Evolutionary conservation across 257 asterid species (phyloP).

Genomic region (Rauvolfia tetraphylla): DNA sequence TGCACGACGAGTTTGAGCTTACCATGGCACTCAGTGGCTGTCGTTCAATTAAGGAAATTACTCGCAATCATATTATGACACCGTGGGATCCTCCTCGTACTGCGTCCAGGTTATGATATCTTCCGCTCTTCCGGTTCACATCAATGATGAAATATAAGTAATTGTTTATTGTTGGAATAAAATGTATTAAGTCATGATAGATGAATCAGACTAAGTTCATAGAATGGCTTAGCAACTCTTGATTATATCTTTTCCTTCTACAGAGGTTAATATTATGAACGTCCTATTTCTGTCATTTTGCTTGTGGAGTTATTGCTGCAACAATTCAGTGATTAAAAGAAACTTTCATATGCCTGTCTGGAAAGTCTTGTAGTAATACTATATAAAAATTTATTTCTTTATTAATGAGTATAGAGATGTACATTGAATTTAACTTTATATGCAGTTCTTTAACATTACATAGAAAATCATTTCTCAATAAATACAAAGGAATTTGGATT

Average conservation of each 20-base stretch:
- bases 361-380: too few species aligned
- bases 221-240: background rate
- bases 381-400: too few species aligned
- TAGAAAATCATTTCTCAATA: too few species aligned
- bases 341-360: too few species aligned
- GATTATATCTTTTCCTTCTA: background rate
- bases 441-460: too few species aligned
- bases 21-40: conserved; percentile 88
- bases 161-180: background rate
- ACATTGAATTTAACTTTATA: too few species aligned
- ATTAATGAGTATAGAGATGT: too few species aligned
- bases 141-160: background rate
- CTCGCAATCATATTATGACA: conserved; percentile 49
- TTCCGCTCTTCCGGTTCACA: background rate
- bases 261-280: too few species aligned
- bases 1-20: conserved; percentile 72
- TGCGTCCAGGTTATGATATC: conserved; percentile 40
- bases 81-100: conserved; percentile 51
- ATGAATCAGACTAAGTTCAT: background rate
- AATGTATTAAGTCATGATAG: background rate
- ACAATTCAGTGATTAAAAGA: too few species aligned
- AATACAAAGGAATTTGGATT: too few species aligned
- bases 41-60: conserved; percentile 60
- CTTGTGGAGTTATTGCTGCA: too few species aligned
- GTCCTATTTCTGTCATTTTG: too few species aligned